Evolutionary conservation across 495 filamentous ascomycete genomes (phyloP), one percentile per base, ranked within the genome.

Genomic region (Recurvomyces mirabilis): DNA sequence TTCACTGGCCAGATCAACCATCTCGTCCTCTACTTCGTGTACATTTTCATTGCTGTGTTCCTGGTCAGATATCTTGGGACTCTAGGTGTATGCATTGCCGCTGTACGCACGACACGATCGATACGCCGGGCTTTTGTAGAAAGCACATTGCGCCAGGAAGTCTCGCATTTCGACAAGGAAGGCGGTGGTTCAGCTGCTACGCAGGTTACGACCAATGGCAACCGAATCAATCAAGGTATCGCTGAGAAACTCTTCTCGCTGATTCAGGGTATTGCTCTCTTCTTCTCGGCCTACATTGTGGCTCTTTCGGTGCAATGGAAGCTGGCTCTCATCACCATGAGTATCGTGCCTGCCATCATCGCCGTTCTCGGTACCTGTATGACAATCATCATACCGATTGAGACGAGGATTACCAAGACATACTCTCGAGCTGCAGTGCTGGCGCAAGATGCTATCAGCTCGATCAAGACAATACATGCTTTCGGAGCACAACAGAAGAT

Each of bases 11-110:
- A 25, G 2, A 38, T 56, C 24, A 24, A 48, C 14, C 19, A 38
- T 9, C 42, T 41, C 3, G 46, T 40, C n/a, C 49, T 58, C 13
- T 58, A 53, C 42, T 49, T 58, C 23, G 49, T 58, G 24, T 58
- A 58, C 21, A 24, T 58, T 11, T 55, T 55, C 49, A 23, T 58
- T 22, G 55, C 26, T 10, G 35, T 35, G 10, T 55, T 55, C 34
- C 41, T 49, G 15, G 17, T 58, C 1, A 41, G 42, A 15, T 58
- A 58, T 43, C 22, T 55, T 14, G 28, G 15, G 2, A 49, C 45
- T 23, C 33, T 54, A 7, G 45, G 29, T 15, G 26, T 47, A 5
- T 49, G 47, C 15, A 41, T 58, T 5, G 43, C 47, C 6, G 55
- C 53, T 17, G 25, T 34, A 18, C 15, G 53, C 19, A 52, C 45